Conservation (phyloP, 495 filamentous ascomycete genomes). For the Aspergillus bridgeri region DNA sequence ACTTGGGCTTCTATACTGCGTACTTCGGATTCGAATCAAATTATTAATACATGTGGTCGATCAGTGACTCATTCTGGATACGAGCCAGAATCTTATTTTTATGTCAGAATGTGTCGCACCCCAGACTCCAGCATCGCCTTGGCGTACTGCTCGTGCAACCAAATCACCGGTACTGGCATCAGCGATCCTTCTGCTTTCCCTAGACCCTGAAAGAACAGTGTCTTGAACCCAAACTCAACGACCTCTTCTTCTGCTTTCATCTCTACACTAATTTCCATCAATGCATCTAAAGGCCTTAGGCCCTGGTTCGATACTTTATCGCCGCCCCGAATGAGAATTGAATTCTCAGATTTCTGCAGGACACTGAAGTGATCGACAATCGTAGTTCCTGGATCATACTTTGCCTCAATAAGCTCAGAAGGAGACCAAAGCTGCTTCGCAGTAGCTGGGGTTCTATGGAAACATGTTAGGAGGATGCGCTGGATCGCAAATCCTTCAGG, state of each 20-base stretch:
- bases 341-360: constrained; percentile 46
- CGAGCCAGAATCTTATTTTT: not conserved
- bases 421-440: constrained; percentile 54
- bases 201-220: constrained; percentile 49
- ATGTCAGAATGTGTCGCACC: not conserved
- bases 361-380: constrained; percentile 66
- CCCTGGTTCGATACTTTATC: constrained; percentile 50
- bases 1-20: not conserved
- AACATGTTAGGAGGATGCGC: constrained; percentile 17
- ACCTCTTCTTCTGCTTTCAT: constrained; percentile 47
- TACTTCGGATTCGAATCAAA: no score
- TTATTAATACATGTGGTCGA: not conserved
- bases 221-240: constrained; percentile 58
- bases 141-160: constrained; percentile 39
- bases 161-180: constrained; percentile 47
- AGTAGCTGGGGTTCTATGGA: constrained; percentile 31
- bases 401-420: constrained; percentile 42
- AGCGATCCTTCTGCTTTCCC: constrained; percentile 29
- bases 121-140: constrained; percentile 16
- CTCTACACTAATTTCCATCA: constrained; percentile 55
- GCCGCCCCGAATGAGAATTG: constrained; percentile 56
- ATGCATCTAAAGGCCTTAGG: constrained; percentile 52
- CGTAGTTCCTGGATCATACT: constrained; percentile 51
- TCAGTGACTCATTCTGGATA: not conserved
- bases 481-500: constrained; percentile 8